phyloP scores from a whole-genome alignment of 208 protist species.

The Crithidia fasciculata region DNA sequence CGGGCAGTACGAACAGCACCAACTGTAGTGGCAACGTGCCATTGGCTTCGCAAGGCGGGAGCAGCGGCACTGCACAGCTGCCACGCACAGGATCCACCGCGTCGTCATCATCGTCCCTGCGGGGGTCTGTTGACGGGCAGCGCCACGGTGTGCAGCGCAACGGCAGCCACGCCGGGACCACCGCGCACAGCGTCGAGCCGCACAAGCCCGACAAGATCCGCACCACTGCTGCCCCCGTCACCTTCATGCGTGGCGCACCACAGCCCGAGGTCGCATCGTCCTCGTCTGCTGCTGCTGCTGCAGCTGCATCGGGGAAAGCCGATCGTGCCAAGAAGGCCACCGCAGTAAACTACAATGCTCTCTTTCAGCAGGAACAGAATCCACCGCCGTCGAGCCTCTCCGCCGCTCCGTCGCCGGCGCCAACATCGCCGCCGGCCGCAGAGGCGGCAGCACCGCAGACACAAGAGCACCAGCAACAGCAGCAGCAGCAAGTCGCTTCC shows the following conservation, averaged over 20 bases:
- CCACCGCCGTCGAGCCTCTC: not conserved
- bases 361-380: constrained; percentile 32
- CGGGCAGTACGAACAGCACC: no score
- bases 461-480: no score
- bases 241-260: not conserved
- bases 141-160: not conserved
- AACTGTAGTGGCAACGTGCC: not conserved
- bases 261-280: not conserved
- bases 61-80: not conserved
- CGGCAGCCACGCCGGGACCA: constrained; percentile 9
- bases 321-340: constrained; percentile 6
- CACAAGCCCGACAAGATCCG: constrained; percentile 5
- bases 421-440: not conserved
- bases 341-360: constrained; percentile 55
- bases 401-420: not conserved
- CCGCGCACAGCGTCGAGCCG: constrained; percentile 11
- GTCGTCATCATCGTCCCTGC: constrained; percentile 12
- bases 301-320: not conserved
- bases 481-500: not conserved
- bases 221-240: not conserved
- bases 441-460: not conserved
- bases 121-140: not conserved
- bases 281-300: not conserved
- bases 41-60: not conserved
- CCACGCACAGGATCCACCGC: not conserved